phyloP scores from a whole-genome alignment of 176 grass and related monocot genomes.

The Tuctoria greenei region DNA sequence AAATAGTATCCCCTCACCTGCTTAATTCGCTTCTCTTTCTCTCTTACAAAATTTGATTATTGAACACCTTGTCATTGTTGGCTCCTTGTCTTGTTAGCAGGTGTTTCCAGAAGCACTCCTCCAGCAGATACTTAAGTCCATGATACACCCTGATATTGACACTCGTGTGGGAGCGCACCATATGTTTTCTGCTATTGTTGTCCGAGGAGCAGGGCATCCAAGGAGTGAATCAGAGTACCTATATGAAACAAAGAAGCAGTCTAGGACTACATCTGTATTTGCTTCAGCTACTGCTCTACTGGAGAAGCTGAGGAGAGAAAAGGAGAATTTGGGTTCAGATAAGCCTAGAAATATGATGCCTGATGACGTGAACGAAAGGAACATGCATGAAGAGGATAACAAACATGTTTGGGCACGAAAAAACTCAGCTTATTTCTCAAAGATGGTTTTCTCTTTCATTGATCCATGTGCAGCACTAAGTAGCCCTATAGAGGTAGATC shows the following conservation, averaged over 20 bases:
- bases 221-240: conserved; percentile 84
- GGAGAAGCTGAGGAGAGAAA: conserved; percentile 95
- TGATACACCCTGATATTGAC: conserved; percentile 90
- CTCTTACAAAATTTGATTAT: conserved; percentile 3
- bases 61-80: conserved; percentile 20
- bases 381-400: conserved; percentile 51
- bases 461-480: conserved; percentile 51
- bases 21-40: background rate
- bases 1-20: background rate
- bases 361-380: conserved; percentile 56
- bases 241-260: conserved; percentile 93
- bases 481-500: conserved; percentile 52
- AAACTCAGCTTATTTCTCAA: conserved; percentile 74
- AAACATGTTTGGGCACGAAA: conserved; percentile 65
- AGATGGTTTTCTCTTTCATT: conserved; percentile 77
- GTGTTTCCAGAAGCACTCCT: conserved; percentile 93
- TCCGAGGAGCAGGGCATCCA: conserved; percentile 61
- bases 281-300: conserved; percentile 94
- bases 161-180: conserved; percentile 87
- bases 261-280: conserved; percentile 86
- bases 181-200: conserved; percentile 79
- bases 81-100: conserved; percentile 40
- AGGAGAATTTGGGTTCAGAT: conserved; percentile 74
- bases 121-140: conserved; percentile 78
- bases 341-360: conserved; percentile 46